These are phyloP conservation scores for Pelargonium fulgidum DNA, from an alignment of 441 rosid species.

Conservation along the genomic window DNA sequence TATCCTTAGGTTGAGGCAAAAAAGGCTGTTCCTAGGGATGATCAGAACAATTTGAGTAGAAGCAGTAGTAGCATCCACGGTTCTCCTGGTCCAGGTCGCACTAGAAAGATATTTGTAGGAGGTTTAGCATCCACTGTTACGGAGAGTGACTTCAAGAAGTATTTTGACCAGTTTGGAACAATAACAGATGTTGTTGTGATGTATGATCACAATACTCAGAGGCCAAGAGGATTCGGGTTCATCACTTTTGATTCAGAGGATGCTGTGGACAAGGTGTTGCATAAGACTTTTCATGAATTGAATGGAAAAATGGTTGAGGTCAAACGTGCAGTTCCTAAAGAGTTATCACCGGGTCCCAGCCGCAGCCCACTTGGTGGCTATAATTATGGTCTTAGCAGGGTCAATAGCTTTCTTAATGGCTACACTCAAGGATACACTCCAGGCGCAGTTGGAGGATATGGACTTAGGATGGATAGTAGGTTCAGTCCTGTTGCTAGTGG, in stretches of 20 bases:
- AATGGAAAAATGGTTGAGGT: constrained; percentile 89
- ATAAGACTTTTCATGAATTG: constrained; percentile 80
- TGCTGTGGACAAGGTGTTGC: constrained; percentile 76
- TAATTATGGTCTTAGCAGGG: constrained; percentile 65
- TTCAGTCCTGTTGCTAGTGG: constrained; percentile 68
- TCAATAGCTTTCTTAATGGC: constrained; percentile 68
- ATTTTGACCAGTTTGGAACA: constrained; percentile 85
- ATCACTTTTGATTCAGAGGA: constrained; percentile 90
- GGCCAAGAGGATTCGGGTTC: constrained; percentile 99
- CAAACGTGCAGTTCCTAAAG: constrained; percentile 89
- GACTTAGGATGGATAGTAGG: constrained; percentile 81
- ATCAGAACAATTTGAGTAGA: constrained; percentile 61
- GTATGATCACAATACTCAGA: constrained; percentile 94
- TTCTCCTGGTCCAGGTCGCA: constrained; percentile 76
- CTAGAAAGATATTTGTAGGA: constrained; percentile 91
- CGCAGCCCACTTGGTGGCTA: constrained; percentile 80
- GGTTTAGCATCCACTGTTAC: constrained; percentile 91
- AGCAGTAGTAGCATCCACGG: constrained; percentile 64
- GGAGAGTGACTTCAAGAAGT: constrained; percentile 75
- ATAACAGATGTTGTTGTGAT: constrained; percentile 89
- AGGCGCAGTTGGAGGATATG: constrained; percentile 65
- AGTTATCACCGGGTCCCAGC: constrained; percentile 75
- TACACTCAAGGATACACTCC: constrained; percentile 77
- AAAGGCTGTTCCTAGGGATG: constrained; percentile 94
- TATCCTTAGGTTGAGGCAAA: constrained; percentile 81